phyloP scores from a whole-genome alignment of 768 basidiomycete genomes.

The Rhizopogon rudus region DNA sequence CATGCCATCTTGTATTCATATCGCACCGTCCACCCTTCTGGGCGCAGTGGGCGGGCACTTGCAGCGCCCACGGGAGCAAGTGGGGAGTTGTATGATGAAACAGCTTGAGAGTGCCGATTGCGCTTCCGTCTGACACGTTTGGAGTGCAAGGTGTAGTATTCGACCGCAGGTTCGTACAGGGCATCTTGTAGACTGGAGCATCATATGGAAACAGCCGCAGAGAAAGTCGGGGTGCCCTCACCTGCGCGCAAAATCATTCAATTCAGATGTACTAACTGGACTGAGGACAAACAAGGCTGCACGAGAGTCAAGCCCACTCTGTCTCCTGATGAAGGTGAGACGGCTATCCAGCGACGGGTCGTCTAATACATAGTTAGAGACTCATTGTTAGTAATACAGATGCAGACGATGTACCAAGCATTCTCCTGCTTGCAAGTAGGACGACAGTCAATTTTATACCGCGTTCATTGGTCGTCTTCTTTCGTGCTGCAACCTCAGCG shows the following conservation, averaged over 20 bases:
- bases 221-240: slow-evolving; percentile 18
- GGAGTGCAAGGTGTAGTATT: slow-evolving; percentile 91
- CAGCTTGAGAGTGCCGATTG: slow-evolving; percentile 66
- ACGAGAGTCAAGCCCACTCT: slow-evolving; percentile 85
- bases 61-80: slow-evolving; percentile 38
- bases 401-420: slow-evolving; percentile 61
- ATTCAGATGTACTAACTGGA: slow-evolving; percentile 81
- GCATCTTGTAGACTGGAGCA: slow-evolving; percentile 74
- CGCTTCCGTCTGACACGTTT: slow-evolving; percentile 90
- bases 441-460: slow-evolving; percentile 95
- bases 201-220: neutral
- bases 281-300: slow-evolving; percentile 94
- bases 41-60: slow-evolving; percentile 55
- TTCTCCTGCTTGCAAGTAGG: slow-evolving; percentile 79
- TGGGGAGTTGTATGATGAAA: slow-evolving; percentile 42
- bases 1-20: slow-evolving; percentile 98
- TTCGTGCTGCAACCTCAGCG: slow-evolving; percentile 71
- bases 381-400: neutral
- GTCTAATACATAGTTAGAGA: slow-evolving; percentile 41
- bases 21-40: slow-evolving; percentile 92
- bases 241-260: slow-evolving; percentile 88
- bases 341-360: slow-evolving; percentile 80
- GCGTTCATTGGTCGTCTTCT: slow-evolving; percentile 76
- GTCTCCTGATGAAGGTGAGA: slow-evolving; percentile 80
- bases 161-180: slow-evolving; percentile 81